Conservation (phyloP, 768 basidiomycete genomes). For the Serendipita sp. region DNA sequence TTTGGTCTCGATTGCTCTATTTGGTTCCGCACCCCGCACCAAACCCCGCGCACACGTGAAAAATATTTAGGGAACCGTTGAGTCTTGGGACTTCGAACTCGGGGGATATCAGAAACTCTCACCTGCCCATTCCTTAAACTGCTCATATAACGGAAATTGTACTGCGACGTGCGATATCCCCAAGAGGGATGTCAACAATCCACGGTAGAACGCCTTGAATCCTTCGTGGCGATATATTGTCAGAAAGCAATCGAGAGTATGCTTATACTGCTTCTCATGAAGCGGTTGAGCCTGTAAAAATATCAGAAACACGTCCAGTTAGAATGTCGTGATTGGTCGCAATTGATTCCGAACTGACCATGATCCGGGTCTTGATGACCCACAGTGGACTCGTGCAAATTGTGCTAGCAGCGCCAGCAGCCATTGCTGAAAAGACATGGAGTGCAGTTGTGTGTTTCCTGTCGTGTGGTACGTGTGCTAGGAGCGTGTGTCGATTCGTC, state of each 20-base stretch:
- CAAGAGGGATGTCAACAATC: conserved; percentile 79
- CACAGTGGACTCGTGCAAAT: conserved; percentile 91
- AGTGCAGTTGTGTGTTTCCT: conserved; percentile 23
- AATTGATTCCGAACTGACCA: conserved; percentile 40
- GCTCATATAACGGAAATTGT: conserved; percentile 93
- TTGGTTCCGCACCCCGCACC: not conserved
- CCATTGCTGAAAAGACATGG: conserved; percentile 92
- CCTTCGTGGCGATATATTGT: conserved; percentile 90
- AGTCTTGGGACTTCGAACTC: not conserved
- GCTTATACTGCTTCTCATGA: conserved; percentile 63
- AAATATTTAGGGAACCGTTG: not conserved
- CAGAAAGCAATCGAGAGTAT: conserved; percentile 76
- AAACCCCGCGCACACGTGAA: not conserved
- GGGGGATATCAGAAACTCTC: conserved; percentile 24
- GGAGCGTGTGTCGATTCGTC: not conserved
- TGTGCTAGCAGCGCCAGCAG: conserved; percentile 84
- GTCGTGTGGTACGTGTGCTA: not conserved
- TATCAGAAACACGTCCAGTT: not conserved
- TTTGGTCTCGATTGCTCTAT: conserved; percentile 22
- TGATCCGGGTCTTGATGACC: conserved; percentile 99
- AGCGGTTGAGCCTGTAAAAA: conserved; percentile 60
- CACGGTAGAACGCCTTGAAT: conserved; percentile 78
- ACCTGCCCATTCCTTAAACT: conserved; percentile 78
- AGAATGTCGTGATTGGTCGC: not conserved
- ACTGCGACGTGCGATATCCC: conserved; percentile 93